phyloP scores from a whole-genome alignment of 2,329 filamentous ascomycete species.

The Colletotrichum camelliae region DNA sequence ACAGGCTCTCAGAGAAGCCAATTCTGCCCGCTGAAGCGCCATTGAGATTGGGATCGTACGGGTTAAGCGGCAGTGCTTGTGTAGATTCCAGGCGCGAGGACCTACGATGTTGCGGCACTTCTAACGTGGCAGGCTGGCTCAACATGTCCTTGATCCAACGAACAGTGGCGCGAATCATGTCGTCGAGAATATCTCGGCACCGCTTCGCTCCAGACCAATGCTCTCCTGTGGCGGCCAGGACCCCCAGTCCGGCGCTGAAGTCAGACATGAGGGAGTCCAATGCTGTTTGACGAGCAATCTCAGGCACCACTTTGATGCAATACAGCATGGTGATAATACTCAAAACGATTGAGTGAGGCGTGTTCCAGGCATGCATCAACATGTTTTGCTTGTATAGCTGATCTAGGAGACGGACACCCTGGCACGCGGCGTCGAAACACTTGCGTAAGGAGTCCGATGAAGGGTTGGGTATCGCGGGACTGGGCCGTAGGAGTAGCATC shows the following conservation, averaged over 20 bases:
- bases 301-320: constrained; percentile 51
- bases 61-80: background rate
- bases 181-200: constrained; percentile 49
- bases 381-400: constrained; percentile 48
- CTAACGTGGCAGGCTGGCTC: background rate
- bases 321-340: constrained; percentile 56
- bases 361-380: constrained; percentile 53
- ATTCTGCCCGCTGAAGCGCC: background rate
- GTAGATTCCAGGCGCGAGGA: background rate
- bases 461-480: constrained; percentile 55
- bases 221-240: constrained; percentile 56
- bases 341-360: constrained; percentile 53
- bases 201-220: constrained; percentile 57
- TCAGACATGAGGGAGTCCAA: constrained; percentile 39
- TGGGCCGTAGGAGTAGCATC: constrained; percentile 56
- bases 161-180: constrained; percentile 36
- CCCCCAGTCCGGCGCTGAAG: constrained; percentile 46
- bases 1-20: background rate
- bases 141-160: constrained; percentile 29
- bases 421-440: constrained; percentile 49
- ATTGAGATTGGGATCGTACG: background rate
- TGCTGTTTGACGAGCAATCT: constrained; percentile 39
- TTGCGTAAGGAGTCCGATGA: constrained; percentile 40
- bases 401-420: constrained; percentile 45
- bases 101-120: background rate